phyloP scores from a whole-genome alignment of 768 basidiomycete genomes.

The Mycena capillaripes region DNA sequence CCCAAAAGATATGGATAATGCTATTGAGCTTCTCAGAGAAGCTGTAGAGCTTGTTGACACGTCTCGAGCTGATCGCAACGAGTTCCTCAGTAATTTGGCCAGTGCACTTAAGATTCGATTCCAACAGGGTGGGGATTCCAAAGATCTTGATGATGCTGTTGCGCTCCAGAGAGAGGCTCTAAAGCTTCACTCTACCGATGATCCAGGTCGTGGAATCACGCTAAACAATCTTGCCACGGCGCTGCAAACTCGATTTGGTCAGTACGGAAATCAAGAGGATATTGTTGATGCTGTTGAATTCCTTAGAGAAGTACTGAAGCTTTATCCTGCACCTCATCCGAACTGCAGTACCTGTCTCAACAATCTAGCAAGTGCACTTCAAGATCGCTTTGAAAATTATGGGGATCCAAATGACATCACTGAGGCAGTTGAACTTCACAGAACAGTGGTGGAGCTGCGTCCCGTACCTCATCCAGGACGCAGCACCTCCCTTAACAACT shows the following conservation, averaged over 20 bases:
- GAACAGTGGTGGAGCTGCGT: too few species aligned
- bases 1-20: slow-evolving; percentile 40
- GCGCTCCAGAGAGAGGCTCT: too few species aligned
- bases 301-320: slow-evolving; percentile 37
- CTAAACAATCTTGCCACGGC: too few species aligned
- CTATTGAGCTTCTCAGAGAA: slow-evolving; percentile 39
- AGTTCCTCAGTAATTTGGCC: slow-evolving; percentile 19
- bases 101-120: background rate
- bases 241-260: slow-evolving; percentile 40
- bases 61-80: slow-evolving; percentile 28
- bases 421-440: slow-evolving; percentile 35
- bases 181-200: too few species aligned
- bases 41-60: too few species aligned
- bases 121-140: background rate
- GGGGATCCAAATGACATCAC: slow-evolving; percentile 25
- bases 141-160: too few species aligned
- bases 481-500: too few species aligned
- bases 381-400: background rate
- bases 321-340: slow-evolving; percentile 38
- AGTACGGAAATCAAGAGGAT: slow-evolving; percentile 42
- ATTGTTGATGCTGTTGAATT: slow-evolving; percentile 44
- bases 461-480: too few species aligned
- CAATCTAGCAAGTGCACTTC: slow-evolving; percentile 14
- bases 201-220: too few species aligned
- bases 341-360: slow-evolving; percentile 1